Percentiles rank a stretch among this genome's conserved stretches.
phyloP scores from a whole-genome alignment of 2,329 filamentous ascomycete genomes.

The Bipolaris bicolor region DNA sequence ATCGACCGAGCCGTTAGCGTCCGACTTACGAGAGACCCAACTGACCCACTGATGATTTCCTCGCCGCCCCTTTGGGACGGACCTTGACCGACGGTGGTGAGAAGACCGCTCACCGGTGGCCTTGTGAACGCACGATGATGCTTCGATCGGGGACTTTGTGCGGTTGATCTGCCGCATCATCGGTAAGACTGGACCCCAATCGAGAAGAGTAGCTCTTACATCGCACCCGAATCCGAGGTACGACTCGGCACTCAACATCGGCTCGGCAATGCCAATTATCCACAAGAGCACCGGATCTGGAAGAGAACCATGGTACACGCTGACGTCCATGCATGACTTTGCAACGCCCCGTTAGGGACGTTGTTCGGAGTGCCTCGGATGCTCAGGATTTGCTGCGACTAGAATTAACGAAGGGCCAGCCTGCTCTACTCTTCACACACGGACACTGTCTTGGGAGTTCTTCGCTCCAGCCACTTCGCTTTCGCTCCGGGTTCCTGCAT shows the following conservation, averaged over 20 bases:
- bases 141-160: neutral
- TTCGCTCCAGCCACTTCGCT: neutral
- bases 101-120: neutral
- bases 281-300: neutral
- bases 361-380: neutral
- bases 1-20: conserved; percentile 20
- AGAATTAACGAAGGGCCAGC: neutral
- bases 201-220: neutral
- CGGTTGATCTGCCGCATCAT: neutral
- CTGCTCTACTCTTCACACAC: neutral
- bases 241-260: neutral
- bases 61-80: conserved; percentile 6
- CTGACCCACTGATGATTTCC: conserved; percentile 5
- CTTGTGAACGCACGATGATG: neutral
- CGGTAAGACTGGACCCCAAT: neutral
- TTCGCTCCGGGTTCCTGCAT: neutral
- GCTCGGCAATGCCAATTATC: neutral
- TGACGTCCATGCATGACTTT: conserved; percentile 12
- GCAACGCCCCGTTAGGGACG: conserved; percentile 1
- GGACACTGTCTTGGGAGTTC: neutral
- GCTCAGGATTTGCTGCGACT: neutral
- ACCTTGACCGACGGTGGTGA: neutral
- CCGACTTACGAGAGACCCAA: conserved; percentile 2
- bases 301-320: conserved; percentile 7
- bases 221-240: neutral